A percentile compares a stretch with the other conserved stretches of the same genome.
These are phyloP conservation scores for Wallemia mellicola DNA, from an alignment of 1,284 basidiomycete species.

Conservation along the genomic window DNA sequence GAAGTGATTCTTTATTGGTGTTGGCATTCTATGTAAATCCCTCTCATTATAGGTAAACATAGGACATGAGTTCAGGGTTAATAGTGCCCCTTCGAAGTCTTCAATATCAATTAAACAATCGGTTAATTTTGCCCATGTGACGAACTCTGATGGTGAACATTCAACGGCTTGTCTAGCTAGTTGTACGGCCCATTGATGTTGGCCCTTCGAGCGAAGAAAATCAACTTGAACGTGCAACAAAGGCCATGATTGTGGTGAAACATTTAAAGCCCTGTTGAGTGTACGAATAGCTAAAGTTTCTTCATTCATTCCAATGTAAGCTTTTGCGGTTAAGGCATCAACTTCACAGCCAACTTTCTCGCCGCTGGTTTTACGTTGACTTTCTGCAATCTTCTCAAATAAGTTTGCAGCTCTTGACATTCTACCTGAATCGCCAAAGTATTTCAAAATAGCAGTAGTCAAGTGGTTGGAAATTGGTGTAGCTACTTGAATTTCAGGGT, in stretches of 20 bases:
- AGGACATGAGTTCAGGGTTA: constrained; percentile 92
- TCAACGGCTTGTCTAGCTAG: constrained; percentile 85
- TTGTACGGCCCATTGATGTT: constrained; percentile 63
- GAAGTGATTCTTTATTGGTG: constrained; percentile 52
- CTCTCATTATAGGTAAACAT: constrained; percentile 99
- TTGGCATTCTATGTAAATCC: constrained; percentile 64
- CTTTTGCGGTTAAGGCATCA: constrained; percentile 53
- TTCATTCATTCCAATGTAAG: constrained; percentile 94
- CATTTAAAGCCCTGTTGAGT: constrained; percentile 52
- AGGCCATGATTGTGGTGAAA: constrained; percentile 71
- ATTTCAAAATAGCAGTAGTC: constrained; percentile 79
- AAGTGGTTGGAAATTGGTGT: constrained; percentile 93
- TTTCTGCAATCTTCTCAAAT: constrained; percentile 47
- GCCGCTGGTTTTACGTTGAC: background rate
- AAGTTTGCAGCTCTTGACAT: constrained; percentile 72
- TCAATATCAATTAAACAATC: constrained; percentile 74
- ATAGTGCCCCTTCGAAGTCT: constrained; percentile 57
- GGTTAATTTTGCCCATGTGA: constrained; percentile 93
- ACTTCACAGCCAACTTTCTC: constrained; percentile 61
- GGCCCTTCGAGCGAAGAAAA: constrained; percentile 59
- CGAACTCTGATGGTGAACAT: constrained; percentile 87
- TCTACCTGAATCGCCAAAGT: constrained; percentile 74
- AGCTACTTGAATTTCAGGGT: constrained; percentile 93
- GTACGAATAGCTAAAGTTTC: constrained; percentile 95
- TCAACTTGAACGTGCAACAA: constrained; percentile 82